Conservation (phyloP, 2,329 filamentous ascomycete species). For the Elsinoe arachidis region DNA sequence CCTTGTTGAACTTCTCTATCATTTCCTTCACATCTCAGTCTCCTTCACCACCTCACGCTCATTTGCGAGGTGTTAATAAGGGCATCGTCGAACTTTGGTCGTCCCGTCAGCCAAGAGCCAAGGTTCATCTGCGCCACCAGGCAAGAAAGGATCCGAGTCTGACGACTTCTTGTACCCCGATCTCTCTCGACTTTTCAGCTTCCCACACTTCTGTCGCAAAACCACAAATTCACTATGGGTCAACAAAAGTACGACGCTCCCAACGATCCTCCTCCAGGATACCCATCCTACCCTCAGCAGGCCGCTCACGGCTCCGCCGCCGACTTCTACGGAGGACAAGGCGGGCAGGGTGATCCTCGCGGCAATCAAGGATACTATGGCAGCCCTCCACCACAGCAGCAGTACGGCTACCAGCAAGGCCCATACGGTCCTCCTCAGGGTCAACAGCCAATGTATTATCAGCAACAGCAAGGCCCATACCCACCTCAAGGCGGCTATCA, state of each 20-base stretch:
- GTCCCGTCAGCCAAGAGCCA: conserved; percentile 7
- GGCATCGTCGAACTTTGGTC: not conserved
- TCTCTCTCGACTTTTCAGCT: not conserved
- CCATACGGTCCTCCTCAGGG: conserved; percentile 17
- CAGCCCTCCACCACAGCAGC: conserved; percentile 15
- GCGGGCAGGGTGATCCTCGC: conserved; percentile 5
- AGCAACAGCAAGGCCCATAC: conserved; percentile 22
- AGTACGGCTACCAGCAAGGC: conserved; percentile 15
- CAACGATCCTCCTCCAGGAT: conserved; percentile 12
- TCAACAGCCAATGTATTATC: conserved; percentile 29
- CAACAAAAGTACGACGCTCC: conserved; percentile 13
- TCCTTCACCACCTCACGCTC: not conserved
- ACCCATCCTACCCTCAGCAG: conserved; percentile 14
- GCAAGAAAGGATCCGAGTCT: conserved; percentile 9
- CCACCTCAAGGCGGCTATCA: conserved; percentile 34
- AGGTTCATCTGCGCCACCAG: conserved; percentile 9
- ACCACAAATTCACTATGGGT: conserved; percentile 9
- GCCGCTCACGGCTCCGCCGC: conserved; percentile 11
- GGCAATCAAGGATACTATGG: conserved; percentile 14
- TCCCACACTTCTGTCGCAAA: not conserved
- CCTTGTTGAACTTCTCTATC: not conserved
- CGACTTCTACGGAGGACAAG: conserved; percentile 9
- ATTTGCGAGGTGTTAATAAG: too few relatives aligned
- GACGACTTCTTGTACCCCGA: not conserved
- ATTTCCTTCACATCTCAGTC: not conserved